Base-by-base conservation (phyloP, 1,284 basidiomycete genomes). In the Bondarzewia mesenterica region DNA sequence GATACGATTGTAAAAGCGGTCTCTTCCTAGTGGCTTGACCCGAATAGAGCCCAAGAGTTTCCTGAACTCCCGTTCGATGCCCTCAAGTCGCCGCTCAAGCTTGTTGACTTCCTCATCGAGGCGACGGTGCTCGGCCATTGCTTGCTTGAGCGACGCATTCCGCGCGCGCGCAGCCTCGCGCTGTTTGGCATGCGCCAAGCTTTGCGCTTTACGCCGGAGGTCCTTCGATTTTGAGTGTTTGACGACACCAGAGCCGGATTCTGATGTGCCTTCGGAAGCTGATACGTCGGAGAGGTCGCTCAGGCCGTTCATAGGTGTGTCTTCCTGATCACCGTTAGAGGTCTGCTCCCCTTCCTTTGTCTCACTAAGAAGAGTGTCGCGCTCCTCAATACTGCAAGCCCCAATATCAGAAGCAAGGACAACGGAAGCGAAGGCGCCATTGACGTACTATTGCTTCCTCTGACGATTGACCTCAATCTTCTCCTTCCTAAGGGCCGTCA, bases 401-500 rank as follows among this genome's bases (percentile, higher is more conserved):
- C 29, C 47, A 49, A 46, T 36, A 26, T 18, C 16, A 23, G 46
- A 14, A 35, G 18, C 36, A 29, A 39, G 25, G 15, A 18, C 20
- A 18, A 36, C 18, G 16, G 21, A 7, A 10, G 21, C 15, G 25
- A n/a, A 42, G 25, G 5, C 5, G 41, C 14, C 14, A 23, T 25
- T 8, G 25, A 80, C 90, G 70, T 63, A 93, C 90, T 85, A 75
- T 60, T 86, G 82, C 66, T 91, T 93, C 68, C 87, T 86, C 57
- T 85, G 75, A 52, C 94, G 76, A 64, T 93, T 94, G 46, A 94
- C 80, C 56, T 99, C 95, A 32, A 95, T 90, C 65, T 94, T 91
- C 65, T 95, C 92, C 69, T 99, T 99, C 54, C 95, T 73, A 45
- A 96, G 73, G 39, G 93, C 89, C 8, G 96, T 98, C 51, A 99